Conservation (phyloP, 176 grass and related monocot species). For the Bonia amplexicaulis region DNA sequence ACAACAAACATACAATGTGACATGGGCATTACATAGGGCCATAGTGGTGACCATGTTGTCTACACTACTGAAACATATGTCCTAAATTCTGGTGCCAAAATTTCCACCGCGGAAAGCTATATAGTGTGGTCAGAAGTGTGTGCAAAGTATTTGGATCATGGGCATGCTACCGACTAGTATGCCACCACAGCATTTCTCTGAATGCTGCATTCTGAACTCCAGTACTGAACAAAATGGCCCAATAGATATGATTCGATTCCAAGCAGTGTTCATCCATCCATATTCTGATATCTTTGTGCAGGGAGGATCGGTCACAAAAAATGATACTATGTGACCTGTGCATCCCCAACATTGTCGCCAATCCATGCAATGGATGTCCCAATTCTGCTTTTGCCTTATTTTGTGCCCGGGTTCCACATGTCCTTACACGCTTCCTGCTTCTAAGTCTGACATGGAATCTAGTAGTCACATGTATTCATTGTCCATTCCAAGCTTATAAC, state of each 20-base stretch:
- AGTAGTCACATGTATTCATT: conserved; percentile 2
- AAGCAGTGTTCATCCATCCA: conserved; percentile 45
- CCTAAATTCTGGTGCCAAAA: conserved; percentile 58
- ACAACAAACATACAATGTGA: conserved; percentile 52
- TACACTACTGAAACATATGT: conserved; percentile 34
- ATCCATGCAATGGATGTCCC: conserved; percentile 31
- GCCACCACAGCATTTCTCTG: conserved; percentile 29
- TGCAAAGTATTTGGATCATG: conserved; percentile 14
- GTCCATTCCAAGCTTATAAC: conserved; percentile 43
- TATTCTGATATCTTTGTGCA: conserved; percentile 16
- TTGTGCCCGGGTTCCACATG: background rate
- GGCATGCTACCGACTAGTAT: conserved; percentile 23
- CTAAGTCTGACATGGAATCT: background rate
- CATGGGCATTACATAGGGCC: conserved; percentile 38
- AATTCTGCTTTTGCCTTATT: conserved; percentile 15
- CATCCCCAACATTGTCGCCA: background rate
- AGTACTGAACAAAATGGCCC: conserved; percentile 14
- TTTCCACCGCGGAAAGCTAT: conserved; percentile 49
- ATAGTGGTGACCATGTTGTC: conserved; percentile 22
- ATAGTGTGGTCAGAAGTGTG: conserved; percentile 41
- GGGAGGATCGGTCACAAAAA: background rate
- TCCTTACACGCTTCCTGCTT: conserved; percentile 14
- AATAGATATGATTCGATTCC: conserved; percentile 20
- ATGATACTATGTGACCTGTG: background rate
- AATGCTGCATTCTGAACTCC: conserved; percentile 25